Evolutionary conservation across 1,139 yeast species (phyloP), one percentile per base, ranked within the genome.

Genomic region (Debaryomyces robertsiae): DNA sequence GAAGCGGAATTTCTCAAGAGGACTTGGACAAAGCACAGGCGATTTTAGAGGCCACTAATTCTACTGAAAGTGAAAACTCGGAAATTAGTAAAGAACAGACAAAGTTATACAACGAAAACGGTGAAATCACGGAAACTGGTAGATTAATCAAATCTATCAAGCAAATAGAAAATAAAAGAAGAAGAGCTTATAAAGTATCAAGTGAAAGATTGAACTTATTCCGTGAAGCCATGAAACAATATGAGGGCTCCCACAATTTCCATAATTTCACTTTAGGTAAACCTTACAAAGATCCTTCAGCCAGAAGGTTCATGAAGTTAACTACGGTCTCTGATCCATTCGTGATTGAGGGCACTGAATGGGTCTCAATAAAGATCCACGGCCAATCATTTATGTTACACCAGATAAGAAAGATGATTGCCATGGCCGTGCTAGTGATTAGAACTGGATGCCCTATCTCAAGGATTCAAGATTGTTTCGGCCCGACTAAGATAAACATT

Each of bases 301-400:
- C 96, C 2, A 74, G 77, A 45, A 73, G 99, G 55, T 85, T 69
- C 61, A 91, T 93, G 89, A 87, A 86, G 56, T 67, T 77, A 11
- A 75, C 94, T 41, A 74, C 77, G 0, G 95, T 89, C 0, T 79
- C 90, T n/a, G 95, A 88, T 2, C 98, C 98, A 3, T 88, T 89
- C 62, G 83, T 88, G 38, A 91, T 94, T 53, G 87, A 91, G 55
- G 90, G 88, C 39, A 90, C 97, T 4, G 98, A 93, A 60, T 93
- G 99, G 99, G 78, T 89, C 4, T 87, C 96, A 2, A 84, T 94
- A 55, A 93, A 93, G 65, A 88, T 93, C 47, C 98, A 93, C 60
- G 99, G 99, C 3, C 98, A 93, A 65, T 89, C 97, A 6, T 93
- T 93, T 63, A 94, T 94, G 99, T 74, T 93, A 47, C 98, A 93